These are phyloP conservation scores for Quercus bicolor DNA, from an alignment of 306 rosid genomes.

Conservation along the genomic window DNA sequence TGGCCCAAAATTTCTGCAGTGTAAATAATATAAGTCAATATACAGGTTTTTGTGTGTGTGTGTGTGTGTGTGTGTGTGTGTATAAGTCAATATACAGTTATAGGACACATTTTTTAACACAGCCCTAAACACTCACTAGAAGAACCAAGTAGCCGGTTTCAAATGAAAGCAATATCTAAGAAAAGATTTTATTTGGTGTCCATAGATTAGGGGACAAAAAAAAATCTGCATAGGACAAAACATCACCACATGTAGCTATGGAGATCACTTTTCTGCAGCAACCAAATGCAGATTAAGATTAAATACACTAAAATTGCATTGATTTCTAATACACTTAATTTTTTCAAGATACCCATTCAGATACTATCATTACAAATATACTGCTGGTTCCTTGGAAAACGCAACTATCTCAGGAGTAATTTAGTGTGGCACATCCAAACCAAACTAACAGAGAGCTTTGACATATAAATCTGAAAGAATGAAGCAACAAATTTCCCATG, in stretches of 20 bases:
- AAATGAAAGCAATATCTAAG: not conserved
- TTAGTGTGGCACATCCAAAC: not conserved
- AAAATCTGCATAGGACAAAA: not conserved
- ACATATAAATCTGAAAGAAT: not conserved
- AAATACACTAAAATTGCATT: not conserved
- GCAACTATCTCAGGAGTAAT: not conserved
- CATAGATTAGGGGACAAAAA: not conserved
- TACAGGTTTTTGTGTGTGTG: not conserved
- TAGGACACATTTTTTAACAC: not conserved
- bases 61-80: too few relatives aligned
- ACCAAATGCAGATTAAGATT: not conserved
- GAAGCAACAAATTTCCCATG: too few relatives aligned
- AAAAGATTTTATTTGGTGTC: not conserved
- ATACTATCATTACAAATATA: not conserved
- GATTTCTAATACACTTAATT: not conserved
- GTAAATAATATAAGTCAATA: conserved; percentile 26
- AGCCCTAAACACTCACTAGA: not conserved
- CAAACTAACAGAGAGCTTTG: not conserved
- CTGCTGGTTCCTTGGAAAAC: not conserved
- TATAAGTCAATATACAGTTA: conserved; percentile 27
- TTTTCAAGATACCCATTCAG: not conserved
- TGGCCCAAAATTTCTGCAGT: conserved; percentile 52
- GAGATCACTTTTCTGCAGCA: not conserved
- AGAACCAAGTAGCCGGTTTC: not conserved
- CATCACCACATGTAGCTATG: not conserved